phyloP scores from a whole-genome alignment of 441 rosid genomes.

The Aleurites moluccanus region DNA sequence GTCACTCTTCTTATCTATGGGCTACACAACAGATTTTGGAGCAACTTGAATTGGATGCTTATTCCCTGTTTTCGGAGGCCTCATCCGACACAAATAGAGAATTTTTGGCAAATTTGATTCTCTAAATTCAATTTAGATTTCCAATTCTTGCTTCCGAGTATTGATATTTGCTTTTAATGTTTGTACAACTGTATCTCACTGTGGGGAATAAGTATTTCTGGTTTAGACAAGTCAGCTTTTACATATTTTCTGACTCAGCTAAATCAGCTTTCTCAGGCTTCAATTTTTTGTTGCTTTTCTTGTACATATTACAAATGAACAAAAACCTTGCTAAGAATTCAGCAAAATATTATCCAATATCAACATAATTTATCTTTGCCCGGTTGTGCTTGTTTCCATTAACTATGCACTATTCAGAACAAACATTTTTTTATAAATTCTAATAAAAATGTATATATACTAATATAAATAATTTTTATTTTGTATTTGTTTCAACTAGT shows the following conservation, averaged over 20 bases:
- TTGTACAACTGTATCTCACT: too few relatives aligned
- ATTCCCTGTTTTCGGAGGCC: conserved; percentile 55
- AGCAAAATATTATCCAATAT: too few relatives aligned
- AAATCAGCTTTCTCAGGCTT: neutral
- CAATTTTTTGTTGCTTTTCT: conserved; percentile 2
- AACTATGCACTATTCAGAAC: too few relatives aligned
- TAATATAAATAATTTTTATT: too few relatives aligned
- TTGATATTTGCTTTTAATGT: neutral
- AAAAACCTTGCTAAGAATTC: neutral
- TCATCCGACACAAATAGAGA: neutral
- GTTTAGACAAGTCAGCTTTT: neutral
- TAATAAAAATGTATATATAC: too few relatives aligned
- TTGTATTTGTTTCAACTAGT: too few relatives aligned
- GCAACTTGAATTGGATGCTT: conserved; percentile 64
- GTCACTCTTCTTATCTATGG: conserved; percentile 64
- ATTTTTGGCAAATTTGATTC: neutral
- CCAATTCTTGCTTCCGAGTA: neutral
- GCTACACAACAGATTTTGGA: conserved; percentile 49
- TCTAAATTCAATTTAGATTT: neutral
- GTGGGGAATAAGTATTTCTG: too few relatives aligned
- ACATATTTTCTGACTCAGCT: neutral
- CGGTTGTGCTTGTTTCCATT: too few relatives aligned
- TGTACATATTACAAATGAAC: neutral
- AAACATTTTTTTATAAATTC: too few relatives aligned
- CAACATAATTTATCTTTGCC: too few relatives aligned